Base-by-base conservation (phyloP, 805 yeast genomes). In the Metschnikowia vanudenii region DNA sequence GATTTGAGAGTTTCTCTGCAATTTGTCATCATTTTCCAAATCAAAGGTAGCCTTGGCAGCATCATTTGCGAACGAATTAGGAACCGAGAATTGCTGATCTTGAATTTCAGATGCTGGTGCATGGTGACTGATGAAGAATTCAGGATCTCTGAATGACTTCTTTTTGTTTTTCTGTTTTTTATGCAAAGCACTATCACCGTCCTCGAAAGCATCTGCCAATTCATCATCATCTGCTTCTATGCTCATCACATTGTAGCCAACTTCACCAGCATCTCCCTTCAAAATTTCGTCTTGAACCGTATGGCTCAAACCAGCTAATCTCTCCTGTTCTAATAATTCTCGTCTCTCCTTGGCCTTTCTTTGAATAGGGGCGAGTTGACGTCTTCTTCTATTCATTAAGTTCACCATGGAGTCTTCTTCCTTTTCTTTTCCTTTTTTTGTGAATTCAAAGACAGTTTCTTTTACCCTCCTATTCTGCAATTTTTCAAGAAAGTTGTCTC, bases 391-490 rank as follows among this genome's bases (percentile, higher is more conserved):
- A 52, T 82, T 77, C 99, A 94, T 94, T 61, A 94, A 74, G 44
- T 84, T 84, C 33, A 87, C 84, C 61, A 89, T 74, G 41, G 82
- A 78, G 53, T 84, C 84, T 54, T 83, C 88, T 29, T 67, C 75
- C 58, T 83, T 80, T 39, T 56, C 57, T 30, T 54, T 58, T n/a
- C 71, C 73, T 46, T 65, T 68, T 36, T 67, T 69, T 50, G 82
- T 79, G 65, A 90, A 85, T 65, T 94, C 99, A 63, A 94, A 94
- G 3, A 94, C 97, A 0, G 99, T 94, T 62, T 94, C 98, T 58
- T 88, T 85, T 41, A 81, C 73, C 36, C 73, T 64, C 61, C 97
- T 75, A 55, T 87, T 78, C 49, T 81, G 80, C 50, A 94, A 70
- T 57, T 82, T 81, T 4, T 81, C 86, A 53, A 94, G 74, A 58